These are phyloP conservation scores for Fusarium compactum DNA, from an alignment of 2,329 filamentous ascomycete species.

Conservation along the genomic window DNA sequence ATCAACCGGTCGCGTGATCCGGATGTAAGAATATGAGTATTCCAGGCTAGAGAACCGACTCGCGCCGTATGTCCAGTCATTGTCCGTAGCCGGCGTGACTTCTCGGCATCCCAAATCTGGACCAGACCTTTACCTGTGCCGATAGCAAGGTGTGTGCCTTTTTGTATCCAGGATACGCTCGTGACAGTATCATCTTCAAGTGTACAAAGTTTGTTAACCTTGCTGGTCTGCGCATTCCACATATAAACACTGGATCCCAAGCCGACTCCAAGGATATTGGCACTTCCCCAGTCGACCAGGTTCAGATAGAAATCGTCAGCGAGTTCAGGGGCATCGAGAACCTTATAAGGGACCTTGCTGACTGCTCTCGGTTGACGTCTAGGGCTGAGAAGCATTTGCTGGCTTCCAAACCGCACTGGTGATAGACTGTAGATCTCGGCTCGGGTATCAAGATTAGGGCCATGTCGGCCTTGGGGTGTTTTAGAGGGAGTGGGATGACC, in stretches of 20 bases:
- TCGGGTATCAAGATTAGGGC: slow-evolving; percentile 86
- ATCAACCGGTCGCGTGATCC: slow-evolving; percentile 94
- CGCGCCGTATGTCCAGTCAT: slow-evolving; percentile 97
- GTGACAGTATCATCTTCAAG: slow-evolving; percentile 94
- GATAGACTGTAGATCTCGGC: slow-evolving; percentile 97
- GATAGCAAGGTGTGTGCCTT: slow-evolving; percentile 94
- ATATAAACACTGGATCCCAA: slow-evolving; percentile 95
- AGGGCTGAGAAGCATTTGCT: slow-evolving; percentile 91
- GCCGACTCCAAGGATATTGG: slow-evolving; percentile 92
- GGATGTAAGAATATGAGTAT: slow-evolving; percentile 95
- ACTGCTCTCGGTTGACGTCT: slow-evolving; percentile 89
- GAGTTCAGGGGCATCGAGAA: slow-evolving; percentile 93
- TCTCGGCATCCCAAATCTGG: slow-evolving; percentile 97
- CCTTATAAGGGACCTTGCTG: slow-evolving; percentile 97
- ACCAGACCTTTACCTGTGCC: slow-evolving; percentile 95
- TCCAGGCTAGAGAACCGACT: slow-evolving; percentile 96
- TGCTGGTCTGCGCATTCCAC: slow-evolving; percentile 94
- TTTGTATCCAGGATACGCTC: slow-evolving; percentile 98
- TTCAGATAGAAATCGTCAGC: slow-evolving; percentile 99
- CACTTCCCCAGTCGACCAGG: slow-evolving; percentile 96
- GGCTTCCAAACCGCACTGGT: slow-evolving; percentile 91
- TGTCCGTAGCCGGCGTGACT: slow-evolving; percentile 84
- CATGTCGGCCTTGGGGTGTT: slow-evolving; percentile 89
- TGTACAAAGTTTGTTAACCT: slow-evolving; percentile 94
- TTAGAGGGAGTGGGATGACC: slow-evolving; percentile 90